Evolutionary conservation across 352 stramenopile species (phyloP), one percentile per base, ranked within the genome.

Genomic region (Globisporangium alternatum): DNA sequence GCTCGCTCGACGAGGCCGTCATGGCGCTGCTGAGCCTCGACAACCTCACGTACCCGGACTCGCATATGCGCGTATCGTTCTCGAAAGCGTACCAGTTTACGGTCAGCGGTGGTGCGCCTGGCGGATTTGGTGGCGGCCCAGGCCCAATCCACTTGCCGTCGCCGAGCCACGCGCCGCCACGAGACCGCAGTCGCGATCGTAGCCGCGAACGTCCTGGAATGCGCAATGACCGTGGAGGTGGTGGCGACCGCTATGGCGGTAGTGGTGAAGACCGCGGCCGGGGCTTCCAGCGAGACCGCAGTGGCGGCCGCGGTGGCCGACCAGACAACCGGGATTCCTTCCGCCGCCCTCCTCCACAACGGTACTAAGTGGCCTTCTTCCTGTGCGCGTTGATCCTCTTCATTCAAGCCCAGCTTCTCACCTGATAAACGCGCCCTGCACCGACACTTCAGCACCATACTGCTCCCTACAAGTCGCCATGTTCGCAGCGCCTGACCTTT

Each of bases 11-110:
- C 60, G 86, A 94, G 41, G 86, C 86, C 43, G 75, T 92, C 62
- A 82, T 89, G 62, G 83, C 86, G 48, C 69, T 94, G 25, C 30
- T 94, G 33, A 67, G 64, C 15, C 67, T 91, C 35, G 83, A 94
- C 72, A 92, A 94, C 59, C 70, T 86, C 65, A 66, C 73, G 57
- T 90, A 81, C 63, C 79, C 82, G 25, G 85, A 91, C 64, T 88
- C 80, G 56, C 73, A 84, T 63, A 84, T 94, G 70, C 86, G 86
- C 58, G 80, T 94, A 49, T 91, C 83, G 47, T 94, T 94, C 70
- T 89, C 83, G 62, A 92, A 89, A 71, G 72, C 74, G 28, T 86
- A 76, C 59, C 74, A 81, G 65, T 77, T 75, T 49, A 53, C 67
- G 59, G 58, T 31, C 22, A 60, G 56, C 19, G 63, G 66, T 35